Base-by-base conservation (phyloP, 2,329 filamentous ascomycete species). In the Periconia macrospinosa region DNA sequence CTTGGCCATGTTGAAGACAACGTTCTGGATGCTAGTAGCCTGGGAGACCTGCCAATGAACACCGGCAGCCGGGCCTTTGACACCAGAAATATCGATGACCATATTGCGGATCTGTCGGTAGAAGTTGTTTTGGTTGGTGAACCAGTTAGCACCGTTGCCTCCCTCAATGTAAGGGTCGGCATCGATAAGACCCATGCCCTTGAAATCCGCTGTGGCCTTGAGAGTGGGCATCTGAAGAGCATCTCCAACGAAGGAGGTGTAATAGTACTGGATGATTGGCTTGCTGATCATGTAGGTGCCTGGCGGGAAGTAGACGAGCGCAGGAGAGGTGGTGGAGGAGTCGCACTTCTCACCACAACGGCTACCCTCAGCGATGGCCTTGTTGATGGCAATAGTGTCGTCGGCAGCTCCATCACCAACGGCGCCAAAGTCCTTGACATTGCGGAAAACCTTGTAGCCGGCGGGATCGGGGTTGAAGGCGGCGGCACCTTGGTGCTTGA, bases 181-280 rank as follows among this genome's bases (percentile, higher is more conserved):
- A 70, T 97, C 92, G 61, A 99, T 89, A 49, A 97, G 83, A 42
- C 89, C 92, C 79, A 97, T 95, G 45, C 93, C 94, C 2, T 79
- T 61, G 68, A 97, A 99, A 64, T 62, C 61, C 2, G 72, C 53
- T n/a, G 70, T 65, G 20, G 76, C 78, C 78, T 93, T 91, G 73
- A 97, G 80, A 0, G 87, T 87, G 0, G 93, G 92, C 14, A 87
- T 75, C 58, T 83, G 79, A 65, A 84, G 69, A 46, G 88, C 86
- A 77, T 97, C 92, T 53, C 93, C 93, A 35, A 97, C 81, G 57
- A 97, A 85, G 73, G 97, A 92, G 10, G 92, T 96, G 79, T 96
- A 96, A 81, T 97, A 97, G 75, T 88, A 88, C 72, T 92, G 88
- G 48, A 92, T 76, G 61, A 97, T 85, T 19, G 93, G 76, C 1